These are phyloP conservation scores for Colletotrichum musae DNA, from an alignment of 2,329 filamentous ascomycete genomes.

Conservation along the genomic window DNA sequence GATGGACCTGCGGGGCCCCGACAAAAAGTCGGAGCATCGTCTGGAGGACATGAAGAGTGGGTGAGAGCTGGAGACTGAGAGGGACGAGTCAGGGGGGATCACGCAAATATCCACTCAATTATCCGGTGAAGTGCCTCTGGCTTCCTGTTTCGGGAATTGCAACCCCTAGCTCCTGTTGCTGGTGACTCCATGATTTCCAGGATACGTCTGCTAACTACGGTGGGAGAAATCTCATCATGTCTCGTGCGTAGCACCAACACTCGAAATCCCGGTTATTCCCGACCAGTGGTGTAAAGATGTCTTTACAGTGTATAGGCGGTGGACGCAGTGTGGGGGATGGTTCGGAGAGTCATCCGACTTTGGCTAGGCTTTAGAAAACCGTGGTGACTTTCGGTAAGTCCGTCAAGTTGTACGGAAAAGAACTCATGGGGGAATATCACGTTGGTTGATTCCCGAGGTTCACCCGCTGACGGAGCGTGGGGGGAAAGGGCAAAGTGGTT, in stretches of 20 bases:
- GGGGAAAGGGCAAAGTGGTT: neutral
- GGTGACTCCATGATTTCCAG: neutral
- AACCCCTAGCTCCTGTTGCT: slow-evolving; percentile 12
- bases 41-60: slow-evolving; percentile 6
- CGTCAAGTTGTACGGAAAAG: neutral
- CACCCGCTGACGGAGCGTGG: neutral
- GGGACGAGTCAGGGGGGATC: slow-evolving; percentile 16
- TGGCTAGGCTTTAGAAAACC: neutral
- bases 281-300: neutral
- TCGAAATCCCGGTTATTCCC: slow-evolving; percentile 3
- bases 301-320: neutral
- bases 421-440: no score
- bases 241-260: neutral
- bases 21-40: slow-evolving; percentile 12
- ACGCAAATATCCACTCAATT: slow-evolving; percentile 23
- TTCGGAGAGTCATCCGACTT: slow-evolving; percentile 14
- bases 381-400: neutral
- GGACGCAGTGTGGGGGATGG: slow-evolving; percentile 8
- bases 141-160: slow-evolving; percentile 25
- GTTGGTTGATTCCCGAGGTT: slow-evolving; percentile 7
- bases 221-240: neutral
- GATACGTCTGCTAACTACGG: slow-evolving; percentile 1
- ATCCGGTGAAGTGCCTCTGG: slow-evolving; percentile 22
- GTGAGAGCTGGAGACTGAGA: no score
- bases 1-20: slow-evolving; percentile 17